phyloP scores from a whole-genome alignment of 176 grass and related monocot genomes.

The Miscanthus lutarioriparius region DNA sequence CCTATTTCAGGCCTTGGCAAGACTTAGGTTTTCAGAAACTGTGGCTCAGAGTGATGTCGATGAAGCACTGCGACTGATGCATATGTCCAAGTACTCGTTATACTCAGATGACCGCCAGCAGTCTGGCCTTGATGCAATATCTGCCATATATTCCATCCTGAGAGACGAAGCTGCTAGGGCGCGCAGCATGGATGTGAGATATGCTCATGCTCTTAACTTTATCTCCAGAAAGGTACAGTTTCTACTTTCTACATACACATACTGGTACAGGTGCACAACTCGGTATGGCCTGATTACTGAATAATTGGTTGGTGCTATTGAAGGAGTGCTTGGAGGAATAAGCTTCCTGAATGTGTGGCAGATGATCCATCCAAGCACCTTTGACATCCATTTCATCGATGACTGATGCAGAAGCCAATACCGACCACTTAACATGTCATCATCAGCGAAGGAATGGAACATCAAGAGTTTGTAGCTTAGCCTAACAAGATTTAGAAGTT shows the following conservation, averaged over 20 bases:
- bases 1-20: constrained; percentile 78
- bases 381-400: constrained; percentile 89
- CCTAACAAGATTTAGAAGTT: constrained; percentile 32
- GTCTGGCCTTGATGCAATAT: constrained; percentile 93
- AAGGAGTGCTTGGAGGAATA: constrained; percentile 98
- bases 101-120: constrained; percentile 91
- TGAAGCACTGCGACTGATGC: constrained; percentile 91
- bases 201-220: constrained; percentile 91
- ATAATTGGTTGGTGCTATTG: constrained; percentile 21
- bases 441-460: background rate
- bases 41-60: constrained; percentile 91
- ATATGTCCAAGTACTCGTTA: constrained; percentile 96
- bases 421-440: background rate
- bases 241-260: background rate
- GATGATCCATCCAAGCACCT: constrained; percentile 48
- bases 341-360: constrained; percentile 34
- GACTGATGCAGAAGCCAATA: constrained; percentile 46
- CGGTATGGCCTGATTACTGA: background rate
- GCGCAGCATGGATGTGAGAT: constrained; percentile 82
- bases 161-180: constrained; percentile 87
- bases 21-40: constrained; percentile 87
- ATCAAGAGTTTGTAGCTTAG: background rate
- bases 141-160: constrained; percentile 95
- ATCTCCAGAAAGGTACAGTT: constrained; percentile 88
- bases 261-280: background rate